Evolutionary conservation across 2,329 filamentous ascomycete species (phyloP).

Genomic region (Camptophora hylomeconis): DNA sequence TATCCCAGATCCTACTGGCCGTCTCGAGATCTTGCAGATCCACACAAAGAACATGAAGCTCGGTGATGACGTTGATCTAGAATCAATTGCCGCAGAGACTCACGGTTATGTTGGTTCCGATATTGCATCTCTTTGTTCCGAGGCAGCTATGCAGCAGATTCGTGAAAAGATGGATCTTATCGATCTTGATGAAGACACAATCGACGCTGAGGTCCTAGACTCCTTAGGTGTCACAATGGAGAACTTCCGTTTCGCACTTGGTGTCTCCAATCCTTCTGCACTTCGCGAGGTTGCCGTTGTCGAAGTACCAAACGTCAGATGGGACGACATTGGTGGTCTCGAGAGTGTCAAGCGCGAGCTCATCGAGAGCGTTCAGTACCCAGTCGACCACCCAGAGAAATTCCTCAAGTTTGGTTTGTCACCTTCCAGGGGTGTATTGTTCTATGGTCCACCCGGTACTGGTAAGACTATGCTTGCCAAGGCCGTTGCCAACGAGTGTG

Average conservation of each 20-base stretch:
- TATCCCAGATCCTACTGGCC: constrained; percentile 92
- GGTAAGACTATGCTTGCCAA: constrained; percentile 99
- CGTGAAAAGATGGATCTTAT: constrained; percentile 99
- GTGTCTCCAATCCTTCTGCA: constrained; percentile 95
- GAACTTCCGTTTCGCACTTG: constrained; percentile 98
- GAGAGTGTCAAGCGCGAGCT: constrained; percentile 98
- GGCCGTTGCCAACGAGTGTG: constrained; percentile 97
- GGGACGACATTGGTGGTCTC: constrained; percentile 98
- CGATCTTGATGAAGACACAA: constrained; percentile 96
- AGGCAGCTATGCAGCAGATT: constrained; percentile 99
- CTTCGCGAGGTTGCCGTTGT: constrained; percentile 98
- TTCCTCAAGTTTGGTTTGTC: constrained; percentile 99
- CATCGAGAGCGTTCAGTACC: constrained; percentile 97
- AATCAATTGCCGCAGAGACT: constrained; percentile 92
- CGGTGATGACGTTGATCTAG: constrained; percentile 87
- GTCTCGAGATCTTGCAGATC: constrained; percentile 97
- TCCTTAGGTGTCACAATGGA: constrained; percentile 98
- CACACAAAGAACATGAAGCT: constrained; percentile 99
- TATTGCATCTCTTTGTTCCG: constrained; percentile 93
- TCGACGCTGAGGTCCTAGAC: constrained; percentile 95
- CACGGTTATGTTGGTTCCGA: constrained; percentile 99
- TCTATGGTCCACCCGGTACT: constrained; percentile 98
- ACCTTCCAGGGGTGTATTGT: constrained; percentile 93
- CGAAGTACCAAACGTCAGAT: constrained; percentile 97
- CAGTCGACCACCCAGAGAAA: constrained; percentile 97